phyloP scores from a whole-genome alignment of 495 filamentous ascomycete species.

The Daldinia vernicosa region DNA sequence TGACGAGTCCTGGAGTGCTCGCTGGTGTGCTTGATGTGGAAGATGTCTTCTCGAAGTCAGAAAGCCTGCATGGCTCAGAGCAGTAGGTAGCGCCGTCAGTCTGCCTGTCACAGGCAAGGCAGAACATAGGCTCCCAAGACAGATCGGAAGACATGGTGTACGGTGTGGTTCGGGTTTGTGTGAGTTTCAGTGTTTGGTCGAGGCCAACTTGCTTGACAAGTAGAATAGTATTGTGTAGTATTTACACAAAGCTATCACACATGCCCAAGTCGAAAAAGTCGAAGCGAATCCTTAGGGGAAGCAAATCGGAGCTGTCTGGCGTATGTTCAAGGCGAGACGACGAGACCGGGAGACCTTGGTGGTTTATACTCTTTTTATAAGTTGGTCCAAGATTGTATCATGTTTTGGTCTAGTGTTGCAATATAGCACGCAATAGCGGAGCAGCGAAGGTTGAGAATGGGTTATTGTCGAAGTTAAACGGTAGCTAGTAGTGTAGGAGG shows the following conservation, averaged over 20 bases:
- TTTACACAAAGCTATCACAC: slow-evolving; percentile 30
- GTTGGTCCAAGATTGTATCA: slow-evolving; percentile 40
- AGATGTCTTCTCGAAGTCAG: slow-evolving; percentile 80
- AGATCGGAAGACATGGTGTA: slow-evolving; percentile 70
- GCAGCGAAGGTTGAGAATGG: slow-evolving; percentile 26
- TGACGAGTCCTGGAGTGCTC: slow-evolving; percentile 59
- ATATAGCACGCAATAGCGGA: slow-evolving; percentile 44
- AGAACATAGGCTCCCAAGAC: slow-evolving; percentile 89
- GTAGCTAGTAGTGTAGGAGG: slow-evolving; percentile 35
- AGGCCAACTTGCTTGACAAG: slow-evolving; percentile 19
- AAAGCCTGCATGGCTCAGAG: slow-evolving; percentile 89
- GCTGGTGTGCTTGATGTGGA: slow-evolving; percentile 63
- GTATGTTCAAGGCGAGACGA: slow-evolving; percentile 24
- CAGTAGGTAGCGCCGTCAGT: slow-evolving; percentile 85
- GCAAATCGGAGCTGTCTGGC: slow-evolving; percentile 24
- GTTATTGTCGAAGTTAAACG: slow-evolving; percentile 30
- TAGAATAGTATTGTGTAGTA: slow-evolving; percentile 3
- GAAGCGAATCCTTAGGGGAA: slow-evolving; percentile 18
- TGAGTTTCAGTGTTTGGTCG: slow-evolving; percentile 13
- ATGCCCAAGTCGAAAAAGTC: slow-evolving; percentile 11
- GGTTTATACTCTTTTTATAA: slow-evolving; percentile 31
- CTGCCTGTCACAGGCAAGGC: slow-evolving; percentile 92
- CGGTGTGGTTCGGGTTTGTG: slow-evolving; percentile 22
- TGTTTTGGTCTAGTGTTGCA: slow-evolving; percentile 37
- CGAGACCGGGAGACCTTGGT: slow-evolving; percentile 19